Conservation (phyloP, 148 eudicot species). For the Spergularia bocconei region DNA sequence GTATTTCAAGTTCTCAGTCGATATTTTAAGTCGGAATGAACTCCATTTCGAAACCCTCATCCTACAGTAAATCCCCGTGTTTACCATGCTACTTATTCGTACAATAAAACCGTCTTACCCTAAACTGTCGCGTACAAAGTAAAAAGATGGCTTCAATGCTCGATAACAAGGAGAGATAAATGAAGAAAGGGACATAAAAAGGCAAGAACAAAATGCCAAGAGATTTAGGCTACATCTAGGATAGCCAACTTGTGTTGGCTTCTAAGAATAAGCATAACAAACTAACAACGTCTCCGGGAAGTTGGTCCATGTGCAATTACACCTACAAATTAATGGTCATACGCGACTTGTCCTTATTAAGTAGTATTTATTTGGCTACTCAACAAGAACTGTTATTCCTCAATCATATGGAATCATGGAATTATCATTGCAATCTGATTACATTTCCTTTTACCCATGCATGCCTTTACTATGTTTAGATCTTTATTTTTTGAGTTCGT, state of each 20-base stretch:
- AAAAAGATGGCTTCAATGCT: no score
- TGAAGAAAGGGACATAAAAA: neutral
- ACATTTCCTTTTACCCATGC: neutral
- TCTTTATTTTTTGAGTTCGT: no score
- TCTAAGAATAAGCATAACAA: neutral
- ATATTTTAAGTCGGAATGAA: no score
- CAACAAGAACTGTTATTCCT: neutral
- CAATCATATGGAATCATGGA: neutral
- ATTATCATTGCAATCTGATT: neutral
- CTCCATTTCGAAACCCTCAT: no score
- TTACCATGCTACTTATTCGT: no score
- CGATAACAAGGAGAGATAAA: neutral
- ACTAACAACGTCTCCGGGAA: slow-evolving; percentile 12
- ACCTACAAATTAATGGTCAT: neutral
- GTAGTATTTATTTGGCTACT: neutral
- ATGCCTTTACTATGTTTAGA: no score
- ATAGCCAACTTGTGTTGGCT: neutral
- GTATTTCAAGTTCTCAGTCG: no score
- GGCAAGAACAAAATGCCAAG: slow-evolving; percentile 12
- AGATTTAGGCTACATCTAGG: neutral
- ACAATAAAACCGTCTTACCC: no score
- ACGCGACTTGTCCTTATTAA: slow-evolving; percentile 8
- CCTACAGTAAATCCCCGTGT: no score
- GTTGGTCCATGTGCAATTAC: neutral
- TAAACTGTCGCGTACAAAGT: neutral